A percentile compares a stretch with the other conserved stretches of the same genome.
These are phyloP conservation scores for Aulographum hederae DNA, from an alignment of 2,329 filamentous ascomycete species.

Conservation along the genomic window DNA sequence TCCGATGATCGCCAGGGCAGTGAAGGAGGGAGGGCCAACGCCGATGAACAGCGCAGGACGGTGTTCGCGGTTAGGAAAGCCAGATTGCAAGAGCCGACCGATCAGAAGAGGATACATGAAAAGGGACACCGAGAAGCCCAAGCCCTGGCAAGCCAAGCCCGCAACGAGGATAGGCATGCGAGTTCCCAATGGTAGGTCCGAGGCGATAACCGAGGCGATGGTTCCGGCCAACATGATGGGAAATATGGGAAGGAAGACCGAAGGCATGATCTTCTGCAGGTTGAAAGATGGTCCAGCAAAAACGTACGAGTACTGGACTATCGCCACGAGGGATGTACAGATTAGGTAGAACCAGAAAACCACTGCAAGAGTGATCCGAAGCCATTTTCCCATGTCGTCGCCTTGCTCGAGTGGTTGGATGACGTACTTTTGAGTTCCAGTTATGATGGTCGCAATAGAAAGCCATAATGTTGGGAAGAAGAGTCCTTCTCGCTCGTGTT, in stretches of 20 bases:
- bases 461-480: conserved; percentile 60
- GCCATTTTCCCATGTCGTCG: conserved; percentile 29
- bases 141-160: conserved; percentile 25
- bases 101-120: conserved; percentile 26
- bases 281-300: conserved; percentile 20
- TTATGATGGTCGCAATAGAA: conserved; percentile 47
- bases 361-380: conserved; percentile 40
- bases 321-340: conserved; percentile 38
- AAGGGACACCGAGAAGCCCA: conserved; percentile 25
- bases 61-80: conserved; percentile 21
- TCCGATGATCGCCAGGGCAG: conserved; percentile 8
- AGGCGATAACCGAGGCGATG: conserved; percentile 15
- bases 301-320: conserved; percentile 20
- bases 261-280: conserved; percentile 21
- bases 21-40: conserved; percentile 22
- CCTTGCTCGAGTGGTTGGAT: conserved; percentile 27
- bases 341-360: conserved; percentile 54
- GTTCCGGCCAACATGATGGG: conserved; percentile 20
- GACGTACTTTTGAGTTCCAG: conserved; percentile 46
- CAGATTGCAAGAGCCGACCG: conserved; percentile 21
- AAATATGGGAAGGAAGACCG: conserved; percentile 18
- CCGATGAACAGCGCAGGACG: conserved; percentile 34
- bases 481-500: conserved; percentile 46
- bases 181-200: conserved; percentile 9
- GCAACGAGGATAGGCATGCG: conserved; percentile 24